Evolutionary conservation across 2,329 filamentous ascomycete genomes (phyloP), one percentile per base, ranked within the genome.

Genomic region (Hawksworthiomyces lignivorus): DNA sequence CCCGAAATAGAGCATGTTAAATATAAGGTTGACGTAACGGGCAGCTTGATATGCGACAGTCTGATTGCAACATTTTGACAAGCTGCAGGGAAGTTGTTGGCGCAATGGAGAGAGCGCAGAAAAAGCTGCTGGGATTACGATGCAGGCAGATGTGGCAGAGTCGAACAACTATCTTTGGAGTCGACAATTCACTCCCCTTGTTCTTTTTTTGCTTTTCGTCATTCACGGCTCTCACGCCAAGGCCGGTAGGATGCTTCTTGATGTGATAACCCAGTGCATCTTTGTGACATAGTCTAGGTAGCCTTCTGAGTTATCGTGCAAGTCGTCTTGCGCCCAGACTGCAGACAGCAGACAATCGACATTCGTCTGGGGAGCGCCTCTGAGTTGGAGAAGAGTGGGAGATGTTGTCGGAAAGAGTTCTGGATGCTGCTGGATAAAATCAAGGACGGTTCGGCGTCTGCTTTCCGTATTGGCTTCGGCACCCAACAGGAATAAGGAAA

Each of bases 281-380:
- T 44, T 42, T 5, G 42, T 39, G 17, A 45, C 36, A 30, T 48
- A 48, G 35, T 48, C 46, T 9, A 48, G 38, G 19, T 48, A 45
- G 15, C 36, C 42, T 9, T 43, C 11, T 1, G 29, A 17, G 19
- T 29, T 30, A 20, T 45, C 39, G n/a, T 30, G 32, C 3, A 48
- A 33, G 37, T 48, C 46, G n/a, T 48, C 43, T 34, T 48, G 46
- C 14, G 36, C 32, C 46, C 46, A 48, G 8, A 22, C 38, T 3
- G 42, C 36, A 4, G 29, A 30, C 6, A 48, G 28, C 22, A 48
- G 29, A 11, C 24, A 33, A 12, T 40, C 31, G 5, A 44, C 8
- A 14, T 37, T 15, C 17, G 32, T 18, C 3, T 29, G 38, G 17
- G 17, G 20, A 4, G 30, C 24, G 12, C 15, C 24, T 17, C 34